Conservation (phyloP, 2,329 filamentous ascomycete genomes). For the Iodosphaeria phyllophila region DNA sequence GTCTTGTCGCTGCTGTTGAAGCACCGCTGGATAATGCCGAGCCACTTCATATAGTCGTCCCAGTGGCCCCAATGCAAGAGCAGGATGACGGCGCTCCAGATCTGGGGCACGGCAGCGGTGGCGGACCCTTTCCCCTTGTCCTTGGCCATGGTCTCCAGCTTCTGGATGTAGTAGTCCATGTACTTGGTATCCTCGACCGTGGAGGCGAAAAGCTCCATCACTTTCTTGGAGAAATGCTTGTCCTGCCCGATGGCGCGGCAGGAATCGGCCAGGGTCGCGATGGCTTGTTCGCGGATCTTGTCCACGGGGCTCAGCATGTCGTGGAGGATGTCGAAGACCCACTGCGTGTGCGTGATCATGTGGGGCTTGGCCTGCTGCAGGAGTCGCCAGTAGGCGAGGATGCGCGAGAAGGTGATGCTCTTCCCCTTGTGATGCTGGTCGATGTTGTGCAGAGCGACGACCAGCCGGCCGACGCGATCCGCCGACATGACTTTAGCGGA, state of each 20-base stretch:
- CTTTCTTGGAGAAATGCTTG: conserved; percentile 43
- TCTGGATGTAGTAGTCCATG: conserved; percentile 47
- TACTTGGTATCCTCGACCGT: conserved; percentile 42
- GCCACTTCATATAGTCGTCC: conserved; percentile 56
- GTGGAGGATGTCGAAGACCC: conserved; percentile 67
- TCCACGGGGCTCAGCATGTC: conserved; percentile 64
- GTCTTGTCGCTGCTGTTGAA: conserved; percentile 61
- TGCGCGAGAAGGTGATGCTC: conserved; percentile 57
- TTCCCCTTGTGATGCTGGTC: conserved; percentile 61
- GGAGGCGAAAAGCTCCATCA: conserved; percentile 43
- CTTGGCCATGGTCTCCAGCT: conserved; percentile 50
- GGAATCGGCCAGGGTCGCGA: conserved; percentile 54
- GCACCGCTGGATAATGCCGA: conserved; percentile 61
- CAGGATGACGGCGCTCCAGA: conserved; percentile 72
- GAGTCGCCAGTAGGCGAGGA: conserved; percentile 63
- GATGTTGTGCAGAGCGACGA: conserved; percentile 53
- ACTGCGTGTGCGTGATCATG: conserved; percentile 57
- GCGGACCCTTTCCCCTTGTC: conserved; percentile 42
- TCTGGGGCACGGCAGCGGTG: conserved; percentile 55
- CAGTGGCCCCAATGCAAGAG: conserved; percentile 57
- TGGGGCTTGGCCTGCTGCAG: conserved; percentile 48
- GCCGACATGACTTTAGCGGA: conserved; percentile 52
- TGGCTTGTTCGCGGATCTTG: conserved; percentile 58
- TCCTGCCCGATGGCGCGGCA: conserved; percentile 53
- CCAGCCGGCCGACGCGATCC: conserved; percentile 49